phyloP scores from a whole-genome alignment of 164 flowering plant species.

The Berberis thunbergii region DNA sequence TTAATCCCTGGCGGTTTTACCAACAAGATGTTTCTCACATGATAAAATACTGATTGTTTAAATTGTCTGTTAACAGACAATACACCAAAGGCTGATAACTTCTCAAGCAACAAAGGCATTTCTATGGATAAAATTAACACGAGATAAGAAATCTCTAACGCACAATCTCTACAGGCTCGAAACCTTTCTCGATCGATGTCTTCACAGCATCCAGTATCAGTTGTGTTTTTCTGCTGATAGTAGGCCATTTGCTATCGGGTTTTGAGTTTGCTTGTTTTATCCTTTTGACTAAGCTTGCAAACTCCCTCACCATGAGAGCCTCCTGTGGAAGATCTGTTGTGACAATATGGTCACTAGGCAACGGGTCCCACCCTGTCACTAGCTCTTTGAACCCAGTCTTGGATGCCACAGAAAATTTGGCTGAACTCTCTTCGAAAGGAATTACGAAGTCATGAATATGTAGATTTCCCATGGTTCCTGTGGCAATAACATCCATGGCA shows the following conservation, averaged over 20 bases:
- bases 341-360: conserved; percentile 16
- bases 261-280: conserved; percentile 13
- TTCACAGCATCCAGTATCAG: conserved; percentile 30
- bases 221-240: conserved; percentile 26
- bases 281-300: conserved; percentile 19
- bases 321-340: conserved; percentile 31
- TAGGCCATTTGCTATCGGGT: conserved; percentile 27
- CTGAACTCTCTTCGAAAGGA: conserved; percentile 20
- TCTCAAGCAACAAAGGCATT: background rate
- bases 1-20: too few species aligned
- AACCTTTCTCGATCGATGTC: conserved; percentile 24
- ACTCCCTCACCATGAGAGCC: conserved; percentile 29
- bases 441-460: conserved; percentile 23
- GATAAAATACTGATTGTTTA: too few species aligned
- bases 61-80: too few species aligned
- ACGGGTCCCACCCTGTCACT: conserved; percentile 16
- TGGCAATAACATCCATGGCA: conserved; percentile 20
- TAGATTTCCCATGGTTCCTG: conserved; percentile 25
- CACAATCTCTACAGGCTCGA: conserved; percentile 12
- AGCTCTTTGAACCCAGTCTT: conserved; percentile 18
- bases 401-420: conserved; percentile 11
- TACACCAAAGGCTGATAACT: too few species aligned
- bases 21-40: too few species aligned
- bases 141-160: background rate
- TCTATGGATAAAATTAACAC: background rate